Conservation (phyloP, 148 eudicot genomes). For the Vaccinium myrtillus region DNA sequence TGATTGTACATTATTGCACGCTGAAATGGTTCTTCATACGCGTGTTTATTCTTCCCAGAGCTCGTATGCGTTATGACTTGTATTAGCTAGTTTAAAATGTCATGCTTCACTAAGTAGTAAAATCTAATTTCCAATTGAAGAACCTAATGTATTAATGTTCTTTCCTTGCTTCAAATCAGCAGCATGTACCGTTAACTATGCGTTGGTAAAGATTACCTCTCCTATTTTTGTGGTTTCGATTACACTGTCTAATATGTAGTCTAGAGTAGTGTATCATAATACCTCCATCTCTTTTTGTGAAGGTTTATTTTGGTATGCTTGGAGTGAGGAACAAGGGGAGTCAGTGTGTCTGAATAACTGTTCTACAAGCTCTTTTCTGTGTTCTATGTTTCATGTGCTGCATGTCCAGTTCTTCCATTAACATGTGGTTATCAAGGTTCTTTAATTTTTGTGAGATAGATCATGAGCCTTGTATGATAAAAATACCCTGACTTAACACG, state of each 20-base stretch:
- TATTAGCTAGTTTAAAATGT: background rate
- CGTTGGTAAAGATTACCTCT: background rate
- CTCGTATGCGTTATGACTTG: background rate
- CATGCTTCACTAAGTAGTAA: background rate
- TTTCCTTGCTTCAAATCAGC: slow-evolving; percentile 3
- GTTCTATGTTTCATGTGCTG: background rate
- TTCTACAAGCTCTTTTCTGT: background rate
- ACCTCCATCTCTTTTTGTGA: background rate
- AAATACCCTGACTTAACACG: background rate
- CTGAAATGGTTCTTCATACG: background rate
- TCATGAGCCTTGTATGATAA: background rate
- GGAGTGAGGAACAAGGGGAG: background rate
- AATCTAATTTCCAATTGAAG: background rate
- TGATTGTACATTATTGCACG: background rate
- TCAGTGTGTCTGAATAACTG: background rate
- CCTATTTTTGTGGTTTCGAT: background rate
- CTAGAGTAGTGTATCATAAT: background rate
- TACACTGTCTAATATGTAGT: background rate
- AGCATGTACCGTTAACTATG: background rate
- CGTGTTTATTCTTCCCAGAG: background rate
- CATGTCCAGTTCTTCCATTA: background rate
- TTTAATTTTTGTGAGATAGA: background rate
- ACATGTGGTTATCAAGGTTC: background rate
- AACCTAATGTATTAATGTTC: background rate
- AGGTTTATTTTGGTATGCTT: background rate